phyloP scores from a whole-genome alignment of 2,329 filamentous ascomycete species.

The Zymoseptoria crescenta region DNA sequence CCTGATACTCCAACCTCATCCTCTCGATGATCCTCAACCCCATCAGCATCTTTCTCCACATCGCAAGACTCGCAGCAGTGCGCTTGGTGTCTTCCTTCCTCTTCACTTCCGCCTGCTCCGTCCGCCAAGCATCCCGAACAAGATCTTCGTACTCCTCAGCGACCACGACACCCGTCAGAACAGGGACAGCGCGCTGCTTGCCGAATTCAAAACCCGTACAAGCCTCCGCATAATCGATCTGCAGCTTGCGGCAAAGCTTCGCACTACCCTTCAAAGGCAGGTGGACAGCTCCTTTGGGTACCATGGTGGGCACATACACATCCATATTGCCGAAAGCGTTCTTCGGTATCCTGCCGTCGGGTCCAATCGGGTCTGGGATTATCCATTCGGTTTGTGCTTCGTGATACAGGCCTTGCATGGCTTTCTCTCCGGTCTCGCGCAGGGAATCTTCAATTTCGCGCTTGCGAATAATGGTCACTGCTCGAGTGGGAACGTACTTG shows the following conservation, averaged over 20 bases:
- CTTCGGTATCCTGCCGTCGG: conserved; percentile 77
- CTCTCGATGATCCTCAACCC: conserved; percentile 75
- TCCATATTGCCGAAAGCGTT: conserved; percentile 97
- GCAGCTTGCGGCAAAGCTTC: conserved; percentile 73
- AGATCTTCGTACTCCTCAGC: conserved; percentile 68
- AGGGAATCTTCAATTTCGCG: conserved; percentile 83
- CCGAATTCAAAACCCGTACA: conserved; percentile 97
- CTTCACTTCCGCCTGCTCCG: conserved; percentile 64
- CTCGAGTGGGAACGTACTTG: conserved; percentile 83
- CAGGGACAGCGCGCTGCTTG: conserved; percentile 83
- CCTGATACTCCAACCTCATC: conserved; percentile 68
- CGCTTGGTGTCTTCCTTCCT: conserved; percentile 80
- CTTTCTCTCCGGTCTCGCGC: conserved; percentile 70
- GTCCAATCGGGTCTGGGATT: conserved; percentile 68
- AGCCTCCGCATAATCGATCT: conserved; percentile 85
- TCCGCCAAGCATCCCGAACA: conserved; percentile 68
- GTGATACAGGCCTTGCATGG: conserved; percentile 78
- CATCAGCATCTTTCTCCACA: conserved; percentile 83
- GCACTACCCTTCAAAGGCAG: conserved; percentile 70
- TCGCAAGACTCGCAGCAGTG: conserved; percentile 61
- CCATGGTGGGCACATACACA: conserved; percentile 88
- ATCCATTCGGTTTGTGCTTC: conserved; percentile 89
- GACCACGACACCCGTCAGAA: conserved; percentile 84
- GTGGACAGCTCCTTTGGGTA: conserved; percentile 75
- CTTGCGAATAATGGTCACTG: conserved; percentile 78